These are phyloP conservation scores for Tolypocladium paradoxum DNA, from an alignment of 2,329 filamentous ascomycete genomes.

Conservation along the genomic window DNA sequence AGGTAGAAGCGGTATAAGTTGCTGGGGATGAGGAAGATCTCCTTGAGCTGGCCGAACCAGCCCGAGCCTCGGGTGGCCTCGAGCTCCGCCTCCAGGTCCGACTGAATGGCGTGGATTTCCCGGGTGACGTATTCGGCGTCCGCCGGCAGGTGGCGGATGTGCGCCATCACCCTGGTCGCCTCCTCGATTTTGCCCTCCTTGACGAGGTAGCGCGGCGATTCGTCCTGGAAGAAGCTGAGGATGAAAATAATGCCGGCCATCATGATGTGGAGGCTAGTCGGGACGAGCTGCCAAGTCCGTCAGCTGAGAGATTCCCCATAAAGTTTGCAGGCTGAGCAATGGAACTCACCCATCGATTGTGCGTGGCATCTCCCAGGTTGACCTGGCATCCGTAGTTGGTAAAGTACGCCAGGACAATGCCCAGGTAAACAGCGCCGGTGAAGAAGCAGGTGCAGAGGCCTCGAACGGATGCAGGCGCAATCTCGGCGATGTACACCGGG, in stretches of 20 bases:
- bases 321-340: too few relatives aligned
- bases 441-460: conserved; percentile 58
- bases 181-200: conserved; percentile 50
- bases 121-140: conserved; percentile 50
- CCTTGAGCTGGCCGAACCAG: conserved; percentile 54
- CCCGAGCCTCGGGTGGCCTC: conserved; percentile 58
- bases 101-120: conserved; percentile 54
- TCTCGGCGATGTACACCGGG: conserved; percentile 63
- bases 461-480: conserved; percentile 56
- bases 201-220: conserved; percentile 62
- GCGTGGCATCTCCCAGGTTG: conserved; percentile 34
- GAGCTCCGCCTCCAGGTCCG: conserved; percentile 58
- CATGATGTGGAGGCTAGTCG: conserved; percentile 67
- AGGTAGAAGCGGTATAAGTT: conserved; percentile 67
- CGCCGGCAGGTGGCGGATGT: conserved; percentile 45
- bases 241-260: conserved; percentile 62
- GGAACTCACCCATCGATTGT: conserved; percentile 46
- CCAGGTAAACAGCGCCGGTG: conserved; percentile 54
- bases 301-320: too few relatives aligned
- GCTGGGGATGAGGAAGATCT: conserved; percentile 54
- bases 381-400: conserved; percentile 52
- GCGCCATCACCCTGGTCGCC: conserved; percentile 42
- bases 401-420: conserved; percentile 71
- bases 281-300: too few relatives aligned
- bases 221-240: conserved; percentile 56